Conservation (phyloP, 83 land plant species). For the Larix sibirica region DNA sequence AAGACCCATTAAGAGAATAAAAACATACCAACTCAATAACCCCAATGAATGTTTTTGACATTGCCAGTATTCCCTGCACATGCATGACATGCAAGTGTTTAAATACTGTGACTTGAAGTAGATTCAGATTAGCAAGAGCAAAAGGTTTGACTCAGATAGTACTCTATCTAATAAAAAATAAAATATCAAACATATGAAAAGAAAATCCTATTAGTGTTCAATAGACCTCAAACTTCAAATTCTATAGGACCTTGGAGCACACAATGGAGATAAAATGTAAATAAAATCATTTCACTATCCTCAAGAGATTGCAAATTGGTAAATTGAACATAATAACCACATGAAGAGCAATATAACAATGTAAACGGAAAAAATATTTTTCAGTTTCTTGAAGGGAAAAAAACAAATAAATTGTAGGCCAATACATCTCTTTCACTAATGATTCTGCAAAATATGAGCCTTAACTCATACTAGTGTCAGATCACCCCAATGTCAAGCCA, state of each 20-base stretch:
- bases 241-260: neutral
- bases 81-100: neutral
- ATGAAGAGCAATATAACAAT: neutral
- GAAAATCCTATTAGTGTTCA: neutral
- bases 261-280: neutral
- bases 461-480: neutral
- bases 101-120: neutral
- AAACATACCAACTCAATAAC: slow-evolving; percentile 32
- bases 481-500: neutral
- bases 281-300: neutral
- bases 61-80: slow-evolving; percentile 40
- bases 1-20: neutral
- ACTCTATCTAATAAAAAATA: neutral
- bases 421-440: neutral
- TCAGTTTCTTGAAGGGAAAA: neutral
- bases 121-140: neutral
- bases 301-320: neutral
- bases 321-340: neutral
- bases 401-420: neutral
- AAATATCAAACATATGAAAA: neutral
- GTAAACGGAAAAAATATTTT: neutral
- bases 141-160: neutral
- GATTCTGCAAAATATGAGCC: neutral
- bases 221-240: neutral
- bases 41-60: slow-evolving; percentile 50